Evolutionary conservation across 2,329 filamentous ascomycete species (phyloP), one percentile per base, ranked within the genome.

Genomic region (Passalora sequoiae): DNA sequence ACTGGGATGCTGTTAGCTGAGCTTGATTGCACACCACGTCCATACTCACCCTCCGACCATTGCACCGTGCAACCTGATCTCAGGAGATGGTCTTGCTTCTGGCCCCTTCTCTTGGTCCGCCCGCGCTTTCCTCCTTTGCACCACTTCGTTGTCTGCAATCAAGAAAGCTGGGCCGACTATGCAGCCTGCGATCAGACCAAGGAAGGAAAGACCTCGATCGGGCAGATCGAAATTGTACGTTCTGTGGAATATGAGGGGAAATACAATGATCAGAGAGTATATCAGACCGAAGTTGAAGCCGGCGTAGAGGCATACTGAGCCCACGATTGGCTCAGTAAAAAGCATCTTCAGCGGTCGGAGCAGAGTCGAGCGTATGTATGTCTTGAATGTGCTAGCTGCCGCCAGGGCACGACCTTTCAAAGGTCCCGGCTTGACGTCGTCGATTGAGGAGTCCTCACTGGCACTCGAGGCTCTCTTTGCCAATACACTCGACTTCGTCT

Each of bases 161-260:
- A 46, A 40, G 54, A 77, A 79, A 2, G 60, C 52, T 3, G 84
- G 71, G 1, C 77, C 77, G 5, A 68, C 38, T 5, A 80, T 53
- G 69, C 84, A 81, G 40, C 83, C 83, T 27, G 83, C 73, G 6
- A 77, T 73, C 8, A 86, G 75, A 32, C 83, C 82, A 21, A 86
- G 60, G 61, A 86, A 84, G 1, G 83, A 70, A 0, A 84, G 69
- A 16, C 80, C 79, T 27, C 38, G 39, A 4, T 32, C 17, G 10
- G 17, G 27, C 8, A 16, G 25, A 35, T 55, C 47, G 25, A 48
- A 51, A 20, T 31, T 32, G 33, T 51, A 51, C 5, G 37, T 40
- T 6, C 15, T 25, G 20, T 24, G 15, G 43, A 51, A 57, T 33
- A 57, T 46, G 16, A 51, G 51, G 7, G 53, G 55, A 12, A 49